A percentile compares a stretch with the other conserved stretches of the same genome.
These are phyloP conservation scores for Cladosporium sp. DNA, from an alignment of 2,329 filamentous ascomycete genomes.

Conservation along the genomic window DNA sequence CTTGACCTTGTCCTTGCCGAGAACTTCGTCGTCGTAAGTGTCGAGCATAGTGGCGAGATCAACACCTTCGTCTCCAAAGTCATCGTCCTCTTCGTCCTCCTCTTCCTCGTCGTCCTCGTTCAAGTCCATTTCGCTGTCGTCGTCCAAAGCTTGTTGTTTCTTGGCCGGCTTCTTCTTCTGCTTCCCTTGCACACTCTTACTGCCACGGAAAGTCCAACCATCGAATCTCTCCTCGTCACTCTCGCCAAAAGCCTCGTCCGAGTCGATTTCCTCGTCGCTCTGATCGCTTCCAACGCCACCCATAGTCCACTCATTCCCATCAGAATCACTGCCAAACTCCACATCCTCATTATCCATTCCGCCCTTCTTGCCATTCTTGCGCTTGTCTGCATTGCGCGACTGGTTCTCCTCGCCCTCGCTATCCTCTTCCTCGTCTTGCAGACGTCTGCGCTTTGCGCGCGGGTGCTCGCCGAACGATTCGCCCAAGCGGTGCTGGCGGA, in stretches of 20 bases:
- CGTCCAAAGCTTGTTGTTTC: conserved; percentile 34
- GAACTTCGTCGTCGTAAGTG: conserved; percentile 52
- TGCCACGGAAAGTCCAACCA: conserved; percentile 69
- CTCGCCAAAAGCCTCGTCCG: conserved; percentile 82
- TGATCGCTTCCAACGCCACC: conserved; percentile 66
- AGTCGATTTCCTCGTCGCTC: conserved; percentile 69
- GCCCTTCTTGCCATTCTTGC: conserved; percentile 38
- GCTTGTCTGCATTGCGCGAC: conserved; percentile 30
- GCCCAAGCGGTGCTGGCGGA: conserved; percentile 61
- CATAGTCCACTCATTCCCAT: conserved; percentile 82
- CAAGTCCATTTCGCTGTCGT: conserved; percentile 54
- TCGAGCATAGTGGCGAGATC: conserved; percentile 65
- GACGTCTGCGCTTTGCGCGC: conserved; percentile 46
- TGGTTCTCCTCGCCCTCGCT: conserved; percentile 52
- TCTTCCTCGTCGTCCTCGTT: conserved; percentile 44
- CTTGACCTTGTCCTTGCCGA: conserved; percentile 38
- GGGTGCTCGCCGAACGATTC: conserved; percentile 46
- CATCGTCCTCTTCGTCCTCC: conserved; percentile 59
- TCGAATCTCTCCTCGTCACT: conserved; percentile 86
- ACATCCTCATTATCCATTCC: conserved; percentile 48
- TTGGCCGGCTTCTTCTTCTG: conserved; percentile 49
- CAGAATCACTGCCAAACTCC: conserved; percentile 79
- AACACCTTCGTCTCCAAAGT: conserved; percentile 64
- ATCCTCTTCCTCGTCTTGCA: conserved; percentile 51
- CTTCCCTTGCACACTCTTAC: conserved; percentile 54